Evolutionary conservation across 2,329 filamentous ascomycete species (phyloP), one percentile per base, ranked within the genome.

Genomic region (Trichoderma koningii): DNA sequence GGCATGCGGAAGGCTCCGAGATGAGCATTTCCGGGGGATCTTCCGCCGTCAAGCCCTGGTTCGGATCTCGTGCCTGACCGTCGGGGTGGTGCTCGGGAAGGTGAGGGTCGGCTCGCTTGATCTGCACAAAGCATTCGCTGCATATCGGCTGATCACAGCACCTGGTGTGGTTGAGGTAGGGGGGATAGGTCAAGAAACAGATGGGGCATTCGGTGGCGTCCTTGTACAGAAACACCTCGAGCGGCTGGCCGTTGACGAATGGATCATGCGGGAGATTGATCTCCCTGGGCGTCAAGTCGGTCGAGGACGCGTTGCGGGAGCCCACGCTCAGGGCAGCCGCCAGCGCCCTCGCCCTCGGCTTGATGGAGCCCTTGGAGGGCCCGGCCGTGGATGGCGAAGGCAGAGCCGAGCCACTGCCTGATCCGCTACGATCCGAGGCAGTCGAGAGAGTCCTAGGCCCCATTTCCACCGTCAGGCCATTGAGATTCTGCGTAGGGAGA

Each of bases 91-190:
- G 91, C 74, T 97, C 92, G 1, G 92, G 92, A 45, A 93, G 87
- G 75, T 97, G 92, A 10, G 93, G 93, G 69, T 99, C 94, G 4
- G 93, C 89, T 48, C 95, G 87, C 76, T 97, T 98, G 75, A 99
- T 99, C 76, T 99, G 95, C 4, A 99, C 95, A 73, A 99, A 99
- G 76, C 95, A 99, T 79, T 99, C 95, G 48, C 93, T 98, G 78
- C 95, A 99, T 68, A 99, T 98, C 6, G 91, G 84, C 75, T 99
- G 95, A 71, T 97, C 93, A 76, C 95, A 99, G 75, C 95, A 99
- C 69, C 95, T 85, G 0, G 95, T 99, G 69, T 89, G 90, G 78
- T 99, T 99, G 34, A 99, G 83, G 73, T 96, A 96, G 3, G 93
- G 93, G 0, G 95, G 95, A 70, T 98, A 99, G 71, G 93, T 96